A percentile compares a stretch with the other conserved stretches of the same genome.
phyloP scores from a whole-genome alignment of 2,329 filamentous ascomycete species.

The Pyrenophora tritici-repentis region DNA sequence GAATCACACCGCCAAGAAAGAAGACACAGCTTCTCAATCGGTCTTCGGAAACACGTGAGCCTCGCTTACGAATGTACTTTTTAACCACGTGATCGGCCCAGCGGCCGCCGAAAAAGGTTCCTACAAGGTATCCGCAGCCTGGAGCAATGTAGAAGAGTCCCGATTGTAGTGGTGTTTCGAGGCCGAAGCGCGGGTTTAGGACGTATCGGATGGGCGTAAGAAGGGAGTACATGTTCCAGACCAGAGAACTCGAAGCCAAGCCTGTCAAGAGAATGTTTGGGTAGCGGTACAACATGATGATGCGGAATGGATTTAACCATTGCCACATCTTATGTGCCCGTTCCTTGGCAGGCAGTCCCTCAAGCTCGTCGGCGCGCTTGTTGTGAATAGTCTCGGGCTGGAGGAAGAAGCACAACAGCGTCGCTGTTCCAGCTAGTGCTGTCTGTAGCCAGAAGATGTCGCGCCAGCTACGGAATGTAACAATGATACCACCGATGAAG shows the following conservation, averaged over 20 bases:
- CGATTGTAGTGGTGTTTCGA: conserved; percentile 68
- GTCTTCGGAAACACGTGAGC: conserved; percentile 69
- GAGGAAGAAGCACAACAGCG: conserved; percentile 65
- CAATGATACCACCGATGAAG: conserved; percentile 75
- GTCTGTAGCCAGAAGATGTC: conserved; percentile 80
- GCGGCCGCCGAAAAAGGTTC: conserved; percentile 72
- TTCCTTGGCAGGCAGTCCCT: conserved; percentile 56
- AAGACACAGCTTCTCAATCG: conserved; percentile 61
- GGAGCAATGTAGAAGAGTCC: conserved; percentile 77
- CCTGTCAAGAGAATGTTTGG: conserved; percentile 66
- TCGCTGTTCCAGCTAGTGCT: conserved; percentile 65
- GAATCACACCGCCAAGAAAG: conserved; percentile 63
- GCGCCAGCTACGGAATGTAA: conserved; percentile 74
- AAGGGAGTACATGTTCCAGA: conserved; percentile 77
- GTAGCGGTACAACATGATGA: conserved; percentile 68
- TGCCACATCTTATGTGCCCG: conserved; percentile 62
- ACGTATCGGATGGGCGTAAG: conserved; percentile 73
- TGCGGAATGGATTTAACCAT: conserved; percentile 70
- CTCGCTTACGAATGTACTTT: conserved; percentile 65
- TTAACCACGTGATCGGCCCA: conserved; percentile 71
- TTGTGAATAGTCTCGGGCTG: conserved; percentile 75
- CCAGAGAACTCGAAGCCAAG: conserved; percentile 64
- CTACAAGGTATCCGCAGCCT: conserved; percentile 69
- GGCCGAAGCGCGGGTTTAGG: conserved; percentile 73
- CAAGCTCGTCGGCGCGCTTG: conserved; percentile 65